Conservation (phyloP, 1,284 basidiomycete genomes). For the Sporisorium scitamineum region DNA sequence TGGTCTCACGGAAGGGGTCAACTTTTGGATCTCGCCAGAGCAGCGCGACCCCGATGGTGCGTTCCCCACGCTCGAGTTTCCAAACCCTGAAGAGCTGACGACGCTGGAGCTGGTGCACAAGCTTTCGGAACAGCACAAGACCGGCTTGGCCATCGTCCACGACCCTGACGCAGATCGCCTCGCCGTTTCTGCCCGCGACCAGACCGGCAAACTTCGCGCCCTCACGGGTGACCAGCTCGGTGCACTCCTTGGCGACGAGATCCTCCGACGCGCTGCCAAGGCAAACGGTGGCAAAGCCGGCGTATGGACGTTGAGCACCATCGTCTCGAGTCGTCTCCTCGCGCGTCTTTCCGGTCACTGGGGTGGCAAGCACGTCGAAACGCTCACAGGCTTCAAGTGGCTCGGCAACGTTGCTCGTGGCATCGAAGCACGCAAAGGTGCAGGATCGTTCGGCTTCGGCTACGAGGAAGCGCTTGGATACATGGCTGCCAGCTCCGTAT, state of each 20-base stretch:
- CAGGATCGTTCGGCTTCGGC: conserved; percentile 54
- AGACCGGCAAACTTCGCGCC: conserved; percentile 44
- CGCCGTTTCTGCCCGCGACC: conserved; percentile 53
- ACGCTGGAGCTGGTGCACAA: conserved; percentile 60
- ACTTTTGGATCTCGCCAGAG: conserved; percentile 55
- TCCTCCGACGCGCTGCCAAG: conserved; percentile 48
- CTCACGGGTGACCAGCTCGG: conserved; percentile 62
- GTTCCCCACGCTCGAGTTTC: conserved; percentile 63
- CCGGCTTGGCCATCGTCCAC: conserved; percentile 59
- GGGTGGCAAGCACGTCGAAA: conserved; percentile 55
- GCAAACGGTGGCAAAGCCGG: conserved; percentile 24
- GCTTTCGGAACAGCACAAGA: conserved; percentile 54
- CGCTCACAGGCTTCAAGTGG: conserved; percentile 66
- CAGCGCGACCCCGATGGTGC: conserved; percentile 60
- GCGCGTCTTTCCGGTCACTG: conserved; percentile 51
- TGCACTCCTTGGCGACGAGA: conserved; percentile 57
- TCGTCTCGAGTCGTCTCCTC: conserved; percentile 56
- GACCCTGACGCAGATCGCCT: conserved; percentile 64
- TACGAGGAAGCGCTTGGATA: conserved; percentile 66
- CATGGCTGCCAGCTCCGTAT: conserved; percentile 57
- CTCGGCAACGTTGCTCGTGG: conserved; percentile 56
- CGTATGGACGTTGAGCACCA: conserved; percentile 54
- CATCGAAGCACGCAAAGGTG: conserved; percentile 44
- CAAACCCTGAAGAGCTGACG: conserved; percentile 61
- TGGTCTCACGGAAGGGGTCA: conserved; percentile 41